These are phyloP conservation scores for Pelargonium australe DNA, from an alignment of 441 rosid species.

Conservation along the genomic window DNA sequence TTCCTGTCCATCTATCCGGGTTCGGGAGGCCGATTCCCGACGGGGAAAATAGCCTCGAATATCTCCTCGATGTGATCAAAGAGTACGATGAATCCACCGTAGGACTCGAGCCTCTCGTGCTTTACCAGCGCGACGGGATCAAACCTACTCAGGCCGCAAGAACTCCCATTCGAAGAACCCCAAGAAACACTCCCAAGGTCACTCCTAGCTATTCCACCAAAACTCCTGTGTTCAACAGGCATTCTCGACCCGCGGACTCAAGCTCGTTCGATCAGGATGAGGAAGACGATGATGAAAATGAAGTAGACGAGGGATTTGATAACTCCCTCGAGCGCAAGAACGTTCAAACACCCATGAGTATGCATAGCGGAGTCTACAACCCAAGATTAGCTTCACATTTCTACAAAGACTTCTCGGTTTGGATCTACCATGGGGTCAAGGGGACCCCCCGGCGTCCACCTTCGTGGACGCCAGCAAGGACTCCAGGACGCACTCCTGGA, in stretches of 20 bases:
- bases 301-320: constrained; percentile 36
- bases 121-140: constrained; percentile 49
- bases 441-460: constrained; percentile 48
- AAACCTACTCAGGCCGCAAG: constrained; percentile 43
- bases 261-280: constrained; percentile 20
- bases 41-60: constrained; percentile 63
- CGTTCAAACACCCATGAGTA: constrained; percentile 39
- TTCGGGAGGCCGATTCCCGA: constrained; percentile 68
- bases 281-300: constrained; percentile 21
- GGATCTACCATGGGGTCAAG: constrained; percentile 51
- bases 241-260: constrained; percentile 16
- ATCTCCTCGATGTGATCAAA: constrained; percentile 64
- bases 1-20: constrained; percentile 48
- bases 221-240: not conserved
- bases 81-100: constrained; percentile 58
- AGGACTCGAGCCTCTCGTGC: constrained; percentile 55
- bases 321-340: constrained; percentile 48
- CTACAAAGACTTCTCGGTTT: constrained; percentile 56
- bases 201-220: constrained; percentile 19
- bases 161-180: constrained; percentile 40
- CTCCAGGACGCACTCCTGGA: constrained; percentile 40
- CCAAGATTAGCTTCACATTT: constrained; percentile 61
- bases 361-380: constrained; percentile 30
- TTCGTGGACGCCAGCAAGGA: constrained; percentile 55
- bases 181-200: constrained; percentile 21